phyloP scores from a whole-genome alignment of 2,329 filamentous ascomycete genomes.

The Epichloe festucae region DNA sequence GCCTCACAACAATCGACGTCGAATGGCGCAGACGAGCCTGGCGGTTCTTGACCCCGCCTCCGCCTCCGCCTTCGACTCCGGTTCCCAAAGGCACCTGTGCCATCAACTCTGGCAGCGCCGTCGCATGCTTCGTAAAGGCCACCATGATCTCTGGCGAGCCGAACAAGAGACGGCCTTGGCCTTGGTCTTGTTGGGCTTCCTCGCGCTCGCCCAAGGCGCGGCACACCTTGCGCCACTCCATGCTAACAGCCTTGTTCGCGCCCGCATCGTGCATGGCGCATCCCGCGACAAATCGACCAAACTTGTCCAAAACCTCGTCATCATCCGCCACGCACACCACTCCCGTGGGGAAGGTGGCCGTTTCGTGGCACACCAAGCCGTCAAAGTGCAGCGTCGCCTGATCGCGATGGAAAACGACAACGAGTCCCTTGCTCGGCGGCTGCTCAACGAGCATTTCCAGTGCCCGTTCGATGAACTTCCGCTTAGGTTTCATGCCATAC shows the following conservation, averaged over 20 bases:
- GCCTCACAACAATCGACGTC: constrained; percentile 30
- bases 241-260: constrained; percentile 17
- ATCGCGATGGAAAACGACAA: constrained; percentile 44
- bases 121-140: constrained; percentile 27
- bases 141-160: constrained; percentile 35
- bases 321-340: constrained; percentile 29
- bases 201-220: constrained; percentile 30
- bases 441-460: constrained; percentile 32
- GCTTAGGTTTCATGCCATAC: constrained; percentile 43
- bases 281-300: constrained; percentile 39
- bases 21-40: constrained; percentile 33
- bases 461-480: constrained; percentile 29
- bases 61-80: not conserved
- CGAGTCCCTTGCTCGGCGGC: constrained; percentile 26
- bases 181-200: constrained; percentile 17
- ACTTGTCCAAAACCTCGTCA: constrained; percentile 32
- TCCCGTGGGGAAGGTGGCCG: constrained; percentile 33
- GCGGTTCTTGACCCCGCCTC: constrained; percentile 32
- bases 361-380: constrained; percentile 34
- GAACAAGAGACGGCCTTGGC: constrained; percentile 27
- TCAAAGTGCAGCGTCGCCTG: constrained; percentile 25
- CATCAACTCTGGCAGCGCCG: constrained; percentile 27
- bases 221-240: constrained; percentile 38
- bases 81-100: constrained; percentile 24
- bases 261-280: constrained; percentile 22